These are phyloP conservation scores for Hemisphaericaspora lyxosophila DNA, from an alignment of 1,139 yeast species.

Conservation along the genomic window DNA sequence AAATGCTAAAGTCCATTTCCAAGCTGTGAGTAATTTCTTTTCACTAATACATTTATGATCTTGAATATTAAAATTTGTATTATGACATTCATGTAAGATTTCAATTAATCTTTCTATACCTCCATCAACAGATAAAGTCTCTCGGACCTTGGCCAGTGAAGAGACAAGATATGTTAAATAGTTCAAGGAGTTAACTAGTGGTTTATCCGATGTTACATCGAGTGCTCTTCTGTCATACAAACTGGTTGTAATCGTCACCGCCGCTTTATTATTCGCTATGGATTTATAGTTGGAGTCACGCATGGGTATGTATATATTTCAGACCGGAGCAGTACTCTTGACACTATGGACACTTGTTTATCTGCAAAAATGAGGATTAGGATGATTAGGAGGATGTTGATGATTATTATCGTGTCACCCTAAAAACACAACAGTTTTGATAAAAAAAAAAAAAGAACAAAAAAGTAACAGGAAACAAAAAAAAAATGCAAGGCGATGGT, in stretches of 20 bases:
- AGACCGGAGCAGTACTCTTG: too few relatives aligned
- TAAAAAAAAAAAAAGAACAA: too few relatives aligned
- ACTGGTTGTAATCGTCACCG: slow-evolving; percentile 84
- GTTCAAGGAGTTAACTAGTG: slow-evolving; percentile 86
- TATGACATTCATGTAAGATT: slow-evolving; percentile 77
- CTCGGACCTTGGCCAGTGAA: slow-evolving; percentile 85
- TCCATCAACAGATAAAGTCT: slow-evolving; percentile 85
- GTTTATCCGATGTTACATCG: slow-evolving; percentile 87
- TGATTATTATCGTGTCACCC: too few relatives aligned
- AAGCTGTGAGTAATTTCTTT: slow-evolving; percentile 64
- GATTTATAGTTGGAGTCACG: slow-evolving; percentile 88
- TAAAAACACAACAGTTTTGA: too few relatives aligned
- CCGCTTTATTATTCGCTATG: slow-evolving; percentile 77
- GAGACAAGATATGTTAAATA: slow-evolving; percentile 86
- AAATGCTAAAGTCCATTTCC: slow-evolving; percentile 97
- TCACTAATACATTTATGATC: slow-evolving; percentile 47
- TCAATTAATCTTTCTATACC: slow-evolving; percentile 87
- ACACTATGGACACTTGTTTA: too few relatives aligned
- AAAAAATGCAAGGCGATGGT: too few relatives aligned
- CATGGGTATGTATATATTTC: too few relatives aligned
- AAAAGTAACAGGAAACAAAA: too few relatives aligned
- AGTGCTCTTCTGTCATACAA: slow-evolving; percentile 90
- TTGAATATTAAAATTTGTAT: slow-evolving; percentile 29
- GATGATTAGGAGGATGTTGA: too few relatives aligned
- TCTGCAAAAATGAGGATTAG: not conserved